Evolutionary conservation across 306 rosid species (phyloP), one percentile per base, ranked within the genome.

Genomic region (Geum urbanum): DNA sequence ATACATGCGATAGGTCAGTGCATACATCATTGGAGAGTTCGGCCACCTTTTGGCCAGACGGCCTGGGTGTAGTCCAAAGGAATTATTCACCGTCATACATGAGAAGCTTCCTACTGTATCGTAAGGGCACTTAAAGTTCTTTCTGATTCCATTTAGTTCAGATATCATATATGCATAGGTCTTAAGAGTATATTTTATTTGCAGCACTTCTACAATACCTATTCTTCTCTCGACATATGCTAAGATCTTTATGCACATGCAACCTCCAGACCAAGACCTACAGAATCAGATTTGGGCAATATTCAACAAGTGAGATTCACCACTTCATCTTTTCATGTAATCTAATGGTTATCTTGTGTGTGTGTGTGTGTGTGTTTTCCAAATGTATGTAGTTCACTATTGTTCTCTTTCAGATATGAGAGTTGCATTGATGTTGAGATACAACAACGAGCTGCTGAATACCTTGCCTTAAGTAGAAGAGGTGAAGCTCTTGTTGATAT

Each of bases 351-450:
- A 27, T 27, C 32, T 63, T 10, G 37, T 67, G 59, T 51, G 54
- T n/a, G n/a, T n/a, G n/a, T n/a, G n/a, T n/a, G n/a, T n/a, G n/a
- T n/a, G n/a, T n/a, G n/a, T 44, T 47, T 59, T 59, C 63, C 24
- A 52, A 71, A 67, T 59, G 71, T 45, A 61, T 72, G 55, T 86
- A 70, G 83, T 76, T 68, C 63, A 72, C 62, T 58, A 52, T 66
- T 75, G 68, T 19, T 65, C 75, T 72, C 72, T 66, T 67, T 72
- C 78, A 95, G 99, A 77, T 95, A 95, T 35, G 97, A 89, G 86
- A 95, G 99, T 85, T 95, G 95, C 78, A 95, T 95, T 74, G 99
- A 95, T 80, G 99, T 84, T 37, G 99, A 95, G 83, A 91, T 95
- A 83, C 99, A 95, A 81, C 99, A 95, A 73, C 86, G 99, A 63